Conservation (phyloP, 495 filamentous ascomycete genomes). For the Rhypophila decipiens region DNA sequence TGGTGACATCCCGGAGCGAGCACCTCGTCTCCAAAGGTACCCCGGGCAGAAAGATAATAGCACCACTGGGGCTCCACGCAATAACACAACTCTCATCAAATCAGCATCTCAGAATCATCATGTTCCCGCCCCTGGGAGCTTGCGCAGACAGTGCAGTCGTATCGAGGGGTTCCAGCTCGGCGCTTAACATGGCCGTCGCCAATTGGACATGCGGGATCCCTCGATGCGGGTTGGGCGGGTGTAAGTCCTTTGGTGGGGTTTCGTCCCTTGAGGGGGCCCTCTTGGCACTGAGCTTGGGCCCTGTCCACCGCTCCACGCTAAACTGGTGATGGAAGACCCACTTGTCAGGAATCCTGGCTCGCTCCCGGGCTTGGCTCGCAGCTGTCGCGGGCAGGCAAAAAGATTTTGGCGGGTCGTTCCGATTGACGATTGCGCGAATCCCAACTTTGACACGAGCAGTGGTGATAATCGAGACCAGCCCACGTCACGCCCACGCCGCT, state of each 20-base stretch:
- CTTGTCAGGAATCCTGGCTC: too few species aligned
- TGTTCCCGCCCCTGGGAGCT: conserved; percentile 11
- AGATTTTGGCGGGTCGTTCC: not conserved
- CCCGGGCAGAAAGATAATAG: not conserved
- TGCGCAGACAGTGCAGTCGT: not conserved
- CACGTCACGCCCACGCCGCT: too few species aligned
- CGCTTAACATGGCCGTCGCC: conserved; percentile 15
- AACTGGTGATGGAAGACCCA: not conserved
- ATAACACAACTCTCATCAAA: conserved; percentile 8
- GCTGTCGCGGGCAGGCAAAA: not conserved
- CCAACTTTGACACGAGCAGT: too few species aligned
- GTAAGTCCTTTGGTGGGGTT: not conserved
- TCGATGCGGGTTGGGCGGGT: not conserved
- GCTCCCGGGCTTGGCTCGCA: not conserved
- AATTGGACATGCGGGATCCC: too few species aligned
- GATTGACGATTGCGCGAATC: too few species aligned
- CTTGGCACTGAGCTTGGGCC: not conserved
- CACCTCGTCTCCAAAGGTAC: too few species aligned
- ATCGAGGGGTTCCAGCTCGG: conserved; percentile 11
- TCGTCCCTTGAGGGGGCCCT: too few species aligned
- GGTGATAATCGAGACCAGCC: too few species aligned
- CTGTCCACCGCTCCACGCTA: not conserved
- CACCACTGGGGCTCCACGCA: conserved; percentile 7
- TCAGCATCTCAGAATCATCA: conserved; percentile 7
- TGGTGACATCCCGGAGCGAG: too few species aligned